Evolutionary conservation across 2,329 filamentous ascomycete genomes (phyloP).

Genomic region (Paracorniculantispora psalliotae): DNA sequence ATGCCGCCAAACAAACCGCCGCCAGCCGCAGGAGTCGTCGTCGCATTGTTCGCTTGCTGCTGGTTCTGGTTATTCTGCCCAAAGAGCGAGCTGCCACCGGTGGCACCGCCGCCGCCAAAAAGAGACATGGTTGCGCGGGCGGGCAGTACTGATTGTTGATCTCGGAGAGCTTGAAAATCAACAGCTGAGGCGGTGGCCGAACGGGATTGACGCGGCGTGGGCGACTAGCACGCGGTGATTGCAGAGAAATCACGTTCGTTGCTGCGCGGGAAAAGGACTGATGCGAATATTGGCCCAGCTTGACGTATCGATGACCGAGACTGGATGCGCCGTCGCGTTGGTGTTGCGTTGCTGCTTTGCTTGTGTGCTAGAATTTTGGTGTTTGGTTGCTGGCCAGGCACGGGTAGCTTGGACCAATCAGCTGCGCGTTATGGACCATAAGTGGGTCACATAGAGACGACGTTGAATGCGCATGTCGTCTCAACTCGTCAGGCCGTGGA

Average conservation of each 20-base stretch:
- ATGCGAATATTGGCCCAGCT: neutral
- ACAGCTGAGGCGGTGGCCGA: conserved; percentile 31
- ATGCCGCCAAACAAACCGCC: conserved; percentile 17
- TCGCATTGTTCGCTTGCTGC: conserved; percentile 13
- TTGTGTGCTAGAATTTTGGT: conserved; percentile 14
- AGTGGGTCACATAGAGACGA: neutral
- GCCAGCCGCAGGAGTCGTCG: conserved; percentile 10
- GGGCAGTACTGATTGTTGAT: conserved; percentile 13
- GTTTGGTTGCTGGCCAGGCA: conserved; percentile 11
- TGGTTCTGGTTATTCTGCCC: conserved; percentile 18
- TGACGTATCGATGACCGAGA: neutral
- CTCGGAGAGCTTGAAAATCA: conserved; percentile 17
- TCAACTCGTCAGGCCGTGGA: no score
- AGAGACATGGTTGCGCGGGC: conserved; percentile 15
- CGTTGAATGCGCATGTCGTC: neutral
- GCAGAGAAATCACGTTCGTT: neutral
- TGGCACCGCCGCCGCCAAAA: conserved; percentile 15
- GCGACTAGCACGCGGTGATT: neutral
- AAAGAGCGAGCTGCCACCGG: conserved; percentile 20
- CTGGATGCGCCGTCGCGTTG: conserved; percentile 13
- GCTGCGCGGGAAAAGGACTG: neutral
- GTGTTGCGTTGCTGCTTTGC: conserved; percentile 10
- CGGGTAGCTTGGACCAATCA: conserved; percentile 15
- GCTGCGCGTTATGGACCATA: neutral
- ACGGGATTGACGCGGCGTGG: neutral